Percentiles rank a stretch among this genome's conserved stretches.
Evolutionary conservation across 1,284 basidiomycete species (phyloP).

Genomic region (Pseudozyma sp.): DNA sequence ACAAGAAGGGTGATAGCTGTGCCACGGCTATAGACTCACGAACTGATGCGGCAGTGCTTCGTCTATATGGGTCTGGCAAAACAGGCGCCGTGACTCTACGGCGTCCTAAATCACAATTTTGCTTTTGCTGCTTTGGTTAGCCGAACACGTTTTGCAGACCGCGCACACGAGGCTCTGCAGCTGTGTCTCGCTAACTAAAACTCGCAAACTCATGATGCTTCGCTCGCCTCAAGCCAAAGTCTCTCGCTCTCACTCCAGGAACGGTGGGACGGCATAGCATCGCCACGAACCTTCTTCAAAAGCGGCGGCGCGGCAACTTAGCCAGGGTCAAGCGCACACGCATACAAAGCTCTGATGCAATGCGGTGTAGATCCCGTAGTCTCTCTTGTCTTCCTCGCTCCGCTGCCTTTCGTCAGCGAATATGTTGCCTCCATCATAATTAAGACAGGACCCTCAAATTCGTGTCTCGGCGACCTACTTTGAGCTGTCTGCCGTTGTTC

Average conservation of each 20-base stretch:
- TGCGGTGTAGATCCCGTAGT: slow-evolving; percentile 6
- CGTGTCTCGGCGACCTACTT: slow-evolving; percentile 9
- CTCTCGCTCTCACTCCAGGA: not conserved
- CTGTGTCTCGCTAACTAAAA: not conserved
- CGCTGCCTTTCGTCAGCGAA: not conserved
- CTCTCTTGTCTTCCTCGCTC: not conserved
- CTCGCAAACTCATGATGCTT: not conserved
- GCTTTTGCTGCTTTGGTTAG: too few species aligned
- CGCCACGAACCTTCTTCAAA: too few species aligned
- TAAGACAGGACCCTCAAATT: not conserved
- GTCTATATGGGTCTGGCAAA: not conserved
- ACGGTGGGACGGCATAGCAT: not conserved
- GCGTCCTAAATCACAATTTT: not conserved
- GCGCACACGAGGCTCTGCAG: not conserved
- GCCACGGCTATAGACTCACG: not conserved
- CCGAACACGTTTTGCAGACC: not conserved
- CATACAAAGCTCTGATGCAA: not conserved
- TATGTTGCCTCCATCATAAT: not conserved
- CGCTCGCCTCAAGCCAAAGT: not conserved
- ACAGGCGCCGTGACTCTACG: not conserved
- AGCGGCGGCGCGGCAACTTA: not conserved
- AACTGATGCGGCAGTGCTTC: not conserved
- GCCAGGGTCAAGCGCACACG: too few species aligned
- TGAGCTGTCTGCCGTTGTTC: not conserved
- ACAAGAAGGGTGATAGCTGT: not conserved